Conservation (phyloP, 2,329 filamentous ascomycete species). For the Juglanconis sp. region DNA sequence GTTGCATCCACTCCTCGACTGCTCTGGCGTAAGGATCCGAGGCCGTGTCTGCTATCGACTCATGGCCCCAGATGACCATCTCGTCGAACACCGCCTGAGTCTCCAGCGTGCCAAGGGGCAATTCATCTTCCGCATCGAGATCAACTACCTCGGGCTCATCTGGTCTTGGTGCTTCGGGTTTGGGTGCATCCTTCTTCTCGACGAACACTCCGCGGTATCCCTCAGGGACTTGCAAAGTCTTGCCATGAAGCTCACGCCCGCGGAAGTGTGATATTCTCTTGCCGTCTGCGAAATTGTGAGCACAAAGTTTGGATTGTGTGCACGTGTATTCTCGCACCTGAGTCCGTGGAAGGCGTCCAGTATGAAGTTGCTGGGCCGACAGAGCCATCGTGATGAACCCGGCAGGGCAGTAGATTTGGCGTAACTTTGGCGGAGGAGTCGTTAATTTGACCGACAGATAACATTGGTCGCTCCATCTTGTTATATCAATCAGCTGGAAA, state of each 20-base stretch:
- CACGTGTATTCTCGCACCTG: conserved; percentile 11
- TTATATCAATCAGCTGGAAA: background rate
- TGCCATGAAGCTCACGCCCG: conserved; percentile 74
- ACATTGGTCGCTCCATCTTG: conserved; percentile 41
- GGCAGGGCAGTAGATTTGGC: conserved; percentile 76
- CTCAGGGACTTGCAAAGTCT: conserved; percentile 62
- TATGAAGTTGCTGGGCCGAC: conserved; percentile 62
- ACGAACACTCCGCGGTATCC: conserved; percentile 66
- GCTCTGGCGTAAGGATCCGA: conserved; percentile 70
- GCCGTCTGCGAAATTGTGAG: conserved; percentile 38
- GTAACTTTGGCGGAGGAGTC: conserved; percentile 37
- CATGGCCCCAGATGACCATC: conserved; percentile 82
- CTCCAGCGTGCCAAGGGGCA: conserved; percentile 56
- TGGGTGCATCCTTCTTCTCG: conserved; percentile 39
- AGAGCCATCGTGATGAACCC: conserved; percentile 73
- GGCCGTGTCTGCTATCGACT: conserved; percentile 57
- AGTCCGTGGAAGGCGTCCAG: conserved; percentile 58
- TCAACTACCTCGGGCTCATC: conserved; percentile 26
- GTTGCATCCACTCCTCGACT: conserved; percentile 75
- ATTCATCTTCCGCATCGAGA: conserved; percentile 39
- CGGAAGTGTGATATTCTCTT: conserved; percentile 66
- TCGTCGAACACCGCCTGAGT: conserved; percentile 68
- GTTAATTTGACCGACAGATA: conserved; percentile 33
- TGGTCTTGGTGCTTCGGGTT: conserved; percentile 27
- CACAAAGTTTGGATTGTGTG: background rate